Evolutionary conservation across 306 rosid genomes (phyloP).

Genomic region (Ochetophila trinervis): DNA sequence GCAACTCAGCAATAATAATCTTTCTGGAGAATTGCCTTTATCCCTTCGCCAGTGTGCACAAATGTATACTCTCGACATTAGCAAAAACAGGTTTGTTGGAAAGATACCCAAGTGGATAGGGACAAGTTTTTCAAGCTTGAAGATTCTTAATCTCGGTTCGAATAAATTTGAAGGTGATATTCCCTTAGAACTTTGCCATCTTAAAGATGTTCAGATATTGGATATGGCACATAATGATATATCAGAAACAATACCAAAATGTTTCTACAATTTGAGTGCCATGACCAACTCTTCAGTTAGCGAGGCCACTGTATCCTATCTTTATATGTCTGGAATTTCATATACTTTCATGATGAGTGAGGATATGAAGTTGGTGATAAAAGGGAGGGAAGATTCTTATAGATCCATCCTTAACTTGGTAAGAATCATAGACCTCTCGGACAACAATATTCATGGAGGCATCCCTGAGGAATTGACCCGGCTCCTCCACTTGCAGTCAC

Average conservation of each 20-base stretch:
- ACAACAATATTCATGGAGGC: not conserved
- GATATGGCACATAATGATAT: conserved; percentile 20
- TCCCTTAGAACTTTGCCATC: conserved; percentile 9
- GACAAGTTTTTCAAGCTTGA: not conserved
- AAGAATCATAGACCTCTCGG: conserved; percentile 18
- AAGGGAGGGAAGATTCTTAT: conserved; percentile 7
- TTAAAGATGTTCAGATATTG: conserved; percentile 8
- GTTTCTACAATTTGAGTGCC: conserved; percentile 3
- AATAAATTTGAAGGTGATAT: conserved; percentile 19
- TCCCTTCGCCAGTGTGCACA: not conserved
- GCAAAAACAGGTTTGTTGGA: conserved; percentile 15
- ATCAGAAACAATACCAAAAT: conserved; percentile 20
- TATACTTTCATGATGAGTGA: conserved; percentile 1
- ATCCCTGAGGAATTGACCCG: conserved; percentile 11
- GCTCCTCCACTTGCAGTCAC: not conserved
- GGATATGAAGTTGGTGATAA: not conserved
- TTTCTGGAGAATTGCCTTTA: conserved; percentile 20
- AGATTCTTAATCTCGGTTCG: conserved; percentile 18
- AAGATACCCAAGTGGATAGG: conserved; percentile 6
- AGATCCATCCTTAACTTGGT: no score
- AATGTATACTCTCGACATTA: not conserved
- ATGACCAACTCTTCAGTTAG: conserved; percentile 28
- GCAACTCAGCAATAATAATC: conserved; percentile 18
- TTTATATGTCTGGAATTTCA: not conserved
- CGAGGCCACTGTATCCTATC: conserved; percentile 37